Evolutionary conservation across 2,329 filamentous ascomycete species (phyloP).

Genomic region (Ploettnerulaceae sp.): DNA sequence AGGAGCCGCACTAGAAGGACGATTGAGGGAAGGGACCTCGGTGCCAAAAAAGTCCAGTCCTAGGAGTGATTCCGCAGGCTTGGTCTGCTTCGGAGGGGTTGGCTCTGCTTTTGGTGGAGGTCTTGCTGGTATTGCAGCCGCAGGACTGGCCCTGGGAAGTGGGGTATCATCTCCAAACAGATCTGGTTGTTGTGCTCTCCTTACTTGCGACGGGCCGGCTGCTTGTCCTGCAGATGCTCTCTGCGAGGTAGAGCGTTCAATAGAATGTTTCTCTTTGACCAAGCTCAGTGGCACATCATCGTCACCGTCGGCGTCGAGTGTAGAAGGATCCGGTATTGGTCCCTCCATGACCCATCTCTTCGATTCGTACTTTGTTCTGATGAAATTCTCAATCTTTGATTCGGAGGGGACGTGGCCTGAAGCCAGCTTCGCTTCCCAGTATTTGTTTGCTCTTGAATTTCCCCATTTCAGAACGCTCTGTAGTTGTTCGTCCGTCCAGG

Average conservation of each 20-base stretch:
- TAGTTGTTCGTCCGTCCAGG: slow-evolving; percentile 97
- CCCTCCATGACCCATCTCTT: slow-evolving; percentile 99
- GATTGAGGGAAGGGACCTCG: slow-evolving; percentile 61
- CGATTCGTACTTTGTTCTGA: slow-evolving; percentile 96
- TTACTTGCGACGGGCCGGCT: slow-evolving; percentile 26
- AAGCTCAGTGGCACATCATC: slow-evolving; percentile 68
- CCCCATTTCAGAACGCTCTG: slow-evolving; percentile 94
- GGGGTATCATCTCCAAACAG: slow-evolving; percentile 72
- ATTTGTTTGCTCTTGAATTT: slow-evolving; percentile 94
- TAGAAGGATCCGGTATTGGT: slow-evolving; percentile 85
- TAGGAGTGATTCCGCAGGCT: slow-evolving; percentile 77
- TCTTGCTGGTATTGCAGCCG: slow-evolving; percentile 52
- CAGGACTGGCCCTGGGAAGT: slow-evolving; percentile 65
- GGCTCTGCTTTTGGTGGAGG: slow-evolving; percentile 56
- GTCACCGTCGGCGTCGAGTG: slow-evolving; percentile 76
- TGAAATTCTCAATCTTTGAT: slow-evolving; percentile 99
- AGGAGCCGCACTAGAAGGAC: slow-evolving; percentile 76
- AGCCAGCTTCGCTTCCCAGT: slow-evolving; percentile 95
- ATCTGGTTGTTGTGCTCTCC: slow-evolving; percentile 58
- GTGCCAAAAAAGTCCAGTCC: slow-evolving; percentile 90
- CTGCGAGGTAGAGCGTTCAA: slow-evolving; percentile 45
- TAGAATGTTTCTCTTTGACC: slow-evolving; percentile 61
- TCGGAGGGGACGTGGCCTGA: slow-evolving; percentile 89
- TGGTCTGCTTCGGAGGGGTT: slow-evolving; percentile 63
- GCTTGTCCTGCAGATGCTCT: slow-evolving; percentile 31